A percentile compares a stretch with the other conserved stretches of the same genome.
Conservation (phyloP, 441 rosid species). For the Macaranga tanarius region DNA sequence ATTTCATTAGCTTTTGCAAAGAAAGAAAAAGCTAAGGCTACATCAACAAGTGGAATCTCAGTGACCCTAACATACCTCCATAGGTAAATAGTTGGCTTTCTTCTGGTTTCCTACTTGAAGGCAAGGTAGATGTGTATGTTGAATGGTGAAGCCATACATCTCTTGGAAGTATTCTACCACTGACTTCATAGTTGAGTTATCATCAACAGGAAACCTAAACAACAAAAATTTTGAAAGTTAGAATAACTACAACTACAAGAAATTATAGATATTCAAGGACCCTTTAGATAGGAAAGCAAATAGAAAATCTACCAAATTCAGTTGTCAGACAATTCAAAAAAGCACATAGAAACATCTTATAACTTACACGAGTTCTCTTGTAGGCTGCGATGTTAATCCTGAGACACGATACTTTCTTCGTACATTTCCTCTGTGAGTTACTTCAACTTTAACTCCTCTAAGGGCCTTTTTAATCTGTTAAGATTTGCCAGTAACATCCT, state of each 20-base stretch:
- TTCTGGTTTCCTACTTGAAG: constrained; percentile 98
- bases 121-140: constrained; percentile 90
- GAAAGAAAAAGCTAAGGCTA: constrained; percentile 6
- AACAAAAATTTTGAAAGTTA: constrained; percentile 13
- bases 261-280: not conserved
- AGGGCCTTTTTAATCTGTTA: constrained; percentile 85
- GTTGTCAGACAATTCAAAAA: not conserved
- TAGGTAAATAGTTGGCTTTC: constrained; percentile 96
- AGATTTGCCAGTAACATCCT: constrained; percentile 18
- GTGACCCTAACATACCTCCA: constrained; percentile 61
- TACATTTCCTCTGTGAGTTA: constrained; percentile 83
- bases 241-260: not conserved
- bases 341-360: constrained; percentile 1
- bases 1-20: constrained; percentile 11
- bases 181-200: constrained; percentile 88
- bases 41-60: not conserved
- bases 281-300: not conserved
- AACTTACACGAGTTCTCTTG: constrained; percentile 91
- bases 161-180: constrained; percentile 97
- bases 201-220: constrained; percentile 93
- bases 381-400: constrained; percentile 94
- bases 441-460: constrained; percentile 98
- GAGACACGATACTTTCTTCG: constrained; percentile 96
- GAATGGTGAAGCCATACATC: constrained; percentile 95
- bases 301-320: not conserved